Percentiles rank a stretch among this genome's conserved stretches.
These are phyloP conservation scores for Fusarium sp. DNA, from an alignment of 2,329 filamentous ascomycete genomes.

Conservation along the genomic window DNA sequence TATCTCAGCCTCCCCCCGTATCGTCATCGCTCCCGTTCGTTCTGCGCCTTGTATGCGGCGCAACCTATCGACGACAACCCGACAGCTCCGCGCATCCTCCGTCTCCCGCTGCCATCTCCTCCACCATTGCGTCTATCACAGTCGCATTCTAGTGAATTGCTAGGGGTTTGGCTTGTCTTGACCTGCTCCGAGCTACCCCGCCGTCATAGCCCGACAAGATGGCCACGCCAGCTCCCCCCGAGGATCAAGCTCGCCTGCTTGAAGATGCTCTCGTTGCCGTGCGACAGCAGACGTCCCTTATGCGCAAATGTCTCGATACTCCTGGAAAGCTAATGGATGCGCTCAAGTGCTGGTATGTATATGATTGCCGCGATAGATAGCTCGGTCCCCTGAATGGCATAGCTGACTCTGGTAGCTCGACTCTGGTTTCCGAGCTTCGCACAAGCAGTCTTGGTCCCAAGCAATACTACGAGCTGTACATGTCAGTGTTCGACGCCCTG, in stretches of 20 bases:
- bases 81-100: conserved; percentile 23
- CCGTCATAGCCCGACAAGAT: conserved; percentile 46
- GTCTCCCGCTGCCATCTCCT: conserved; percentile 22
- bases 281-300: conserved; percentile 94
- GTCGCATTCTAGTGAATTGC: conserved; percentile 40
- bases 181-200: conserved; percentile 46
- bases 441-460: conserved; percentile 98
- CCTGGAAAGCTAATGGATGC: conserved; percentile 99
- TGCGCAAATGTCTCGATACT: conserved; percentile 97
- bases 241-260: conserved; percentile 90
- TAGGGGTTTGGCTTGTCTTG: conserved; percentile 35
- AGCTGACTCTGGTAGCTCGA: conserved; percentile 71
- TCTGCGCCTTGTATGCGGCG: conserved; percentile 41
- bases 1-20: conserved; percentile 46
- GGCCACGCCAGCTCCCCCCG: conserved; percentile 69
- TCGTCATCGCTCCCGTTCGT: conserved; percentile 41
- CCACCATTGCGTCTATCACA: conserved; percentile 23
- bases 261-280: conserved; percentile 97
- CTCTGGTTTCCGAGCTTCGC: conserved; percentile 95
- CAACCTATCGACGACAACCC: conserved; percentile 38
- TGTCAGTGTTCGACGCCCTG: conserved; percentile 97
- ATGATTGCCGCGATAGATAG: background rate
- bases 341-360: conserved; percentile 94
- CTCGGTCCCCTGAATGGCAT: conserved; percentile 18
- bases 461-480: conserved; percentile 99